These are phyloP conservation scores for Yamadazyma diospyri DNA, from an alignment of 1,139 yeast genomes.

Conservation along the genomic window DNA sequence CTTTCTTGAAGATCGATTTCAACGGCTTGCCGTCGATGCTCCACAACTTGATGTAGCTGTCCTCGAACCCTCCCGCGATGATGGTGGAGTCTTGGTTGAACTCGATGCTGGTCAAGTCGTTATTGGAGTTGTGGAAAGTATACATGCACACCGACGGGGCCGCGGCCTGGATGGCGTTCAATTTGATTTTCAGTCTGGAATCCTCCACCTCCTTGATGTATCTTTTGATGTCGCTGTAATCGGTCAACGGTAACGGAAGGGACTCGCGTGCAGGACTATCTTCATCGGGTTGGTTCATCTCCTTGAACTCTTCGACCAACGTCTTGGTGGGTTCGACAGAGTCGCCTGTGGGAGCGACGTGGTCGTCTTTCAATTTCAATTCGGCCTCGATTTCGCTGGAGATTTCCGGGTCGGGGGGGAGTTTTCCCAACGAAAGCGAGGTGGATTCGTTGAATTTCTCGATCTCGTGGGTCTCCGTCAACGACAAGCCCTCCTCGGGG, in stretches of 20 bases:
- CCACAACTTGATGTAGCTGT: constrained; percentile 88
- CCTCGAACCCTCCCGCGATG: constrained; percentile 94
- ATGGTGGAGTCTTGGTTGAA: constrained; percentile 85
- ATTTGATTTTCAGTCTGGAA: constrained; percentile 66
- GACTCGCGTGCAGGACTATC: constrained; percentile 75
- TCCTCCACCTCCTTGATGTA: constrained; percentile 80
- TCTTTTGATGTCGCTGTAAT: constrained; percentile 72
- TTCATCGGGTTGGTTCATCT: constrained; percentile 45
- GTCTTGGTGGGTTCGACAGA: constrained; percentile 33
- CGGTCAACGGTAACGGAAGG: constrained; percentile 82
- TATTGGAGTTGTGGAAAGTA: constrained; percentile 93
- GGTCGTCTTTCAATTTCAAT: constrained; percentile 71
- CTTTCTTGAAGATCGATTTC: constrained; percentile 60
- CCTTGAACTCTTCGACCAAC: constrained; percentile 46
- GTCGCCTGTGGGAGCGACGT: constrained; percentile 10
- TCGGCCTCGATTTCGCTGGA: constrained; percentile 82
- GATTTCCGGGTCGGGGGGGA: constrained; percentile 84
- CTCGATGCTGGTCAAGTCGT: constrained; percentile 77
- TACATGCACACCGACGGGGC: constrained; percentile 97
- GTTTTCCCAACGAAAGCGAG: constrained; percentile 73
- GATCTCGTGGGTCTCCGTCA: constrained; percentile 51
- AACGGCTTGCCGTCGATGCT: constrained; percentile 86
- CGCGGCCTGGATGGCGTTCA: constrained; percentile 62
- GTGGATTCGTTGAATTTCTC: constrained; percentile 59
- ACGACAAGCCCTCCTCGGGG: constrained; percentile 65